Evolutionary conservation across 306 rosid genomes (phyloP).

Genomic region (Gleditsia sinensis): DNA sequence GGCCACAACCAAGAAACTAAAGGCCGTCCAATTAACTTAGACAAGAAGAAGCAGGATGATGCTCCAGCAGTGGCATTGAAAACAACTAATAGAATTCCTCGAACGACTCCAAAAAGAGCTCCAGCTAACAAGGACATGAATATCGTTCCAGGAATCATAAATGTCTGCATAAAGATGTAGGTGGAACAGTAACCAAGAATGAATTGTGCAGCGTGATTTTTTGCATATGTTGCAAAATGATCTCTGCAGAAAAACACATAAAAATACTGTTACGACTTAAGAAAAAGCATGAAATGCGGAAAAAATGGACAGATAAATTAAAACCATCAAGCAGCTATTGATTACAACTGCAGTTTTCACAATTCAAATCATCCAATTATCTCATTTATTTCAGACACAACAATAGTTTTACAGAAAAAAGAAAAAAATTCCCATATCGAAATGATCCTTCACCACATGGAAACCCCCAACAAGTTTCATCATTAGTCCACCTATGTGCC

Average conservation of each 20-base stretch:
- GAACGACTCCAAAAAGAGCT: conserved; percentile 85
- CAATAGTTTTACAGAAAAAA: too few relatives aligned
- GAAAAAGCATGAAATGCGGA: not conserved
- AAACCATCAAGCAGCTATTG: too few relatives aligned
- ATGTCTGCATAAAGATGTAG: conserved; percentile 97
- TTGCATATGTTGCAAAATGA: conserved; percentile 64
- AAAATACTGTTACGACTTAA: not conserved
- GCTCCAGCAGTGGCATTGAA: conserved; percentile 94
- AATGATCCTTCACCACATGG: not conserved
- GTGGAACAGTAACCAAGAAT: conserved; percentile 90
- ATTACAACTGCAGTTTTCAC: not conserved
- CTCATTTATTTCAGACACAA: too few relatives aligned
- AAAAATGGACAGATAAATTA: not conserved
- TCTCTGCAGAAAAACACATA: conserved; percentile 51
- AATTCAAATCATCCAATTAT: not conserved
- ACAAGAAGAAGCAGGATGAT: conserved; percentile 79
- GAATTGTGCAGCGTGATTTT: conserved; percentile 65
- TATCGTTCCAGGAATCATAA: conserved; percentile 96
- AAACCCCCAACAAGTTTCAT: not conserved
- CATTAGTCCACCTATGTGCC: not conserved
- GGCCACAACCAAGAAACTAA: conserved; percentile 93
- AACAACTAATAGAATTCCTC: conserved; percentile 80
- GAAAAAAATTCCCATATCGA: too few relatives aligned
- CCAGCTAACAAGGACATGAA: conserved; percentile 96
- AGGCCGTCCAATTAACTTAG: conserved; percentile 91